Conservation (phyloP, 305 asterid species). For the Fraxinus dipetala region DNA sequence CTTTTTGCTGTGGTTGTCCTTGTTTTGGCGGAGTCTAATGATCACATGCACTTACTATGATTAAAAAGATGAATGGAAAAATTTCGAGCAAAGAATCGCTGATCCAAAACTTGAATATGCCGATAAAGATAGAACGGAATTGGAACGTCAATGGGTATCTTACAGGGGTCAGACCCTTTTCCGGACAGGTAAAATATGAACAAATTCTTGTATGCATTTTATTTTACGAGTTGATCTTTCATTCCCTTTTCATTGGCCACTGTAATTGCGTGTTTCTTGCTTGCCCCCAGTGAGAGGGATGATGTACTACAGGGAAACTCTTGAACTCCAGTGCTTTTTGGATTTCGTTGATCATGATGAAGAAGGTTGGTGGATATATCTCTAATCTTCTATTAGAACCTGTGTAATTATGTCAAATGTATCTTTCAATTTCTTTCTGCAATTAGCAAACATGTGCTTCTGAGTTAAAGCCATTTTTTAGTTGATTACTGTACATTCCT, state of each 20-base stretch:
- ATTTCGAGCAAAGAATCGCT: slow-evolving; percentile 65
- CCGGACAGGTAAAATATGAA: slow-evolving; percentile 68
- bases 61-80: slow-evolving; percentile 77
- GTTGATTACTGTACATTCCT: slow-evolving; percentile 10
- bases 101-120: slow-evolving; percentile 50
- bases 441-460: slow-evolving; percentile 8
- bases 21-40: slow-evolving; percentile 14
- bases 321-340: slow-evolving; percentile 93
- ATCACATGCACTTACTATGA: slow-evolving; percentile 22
- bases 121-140: slow-evolving; percentile 53
- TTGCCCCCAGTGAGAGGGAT: slow-evolving; percentile 83
- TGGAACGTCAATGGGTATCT: slow-evolving; percentile 90
- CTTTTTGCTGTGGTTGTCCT: slow-evolving; percentile 19
- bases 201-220: slow-evolving; percentile 13
- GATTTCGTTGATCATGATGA: slow-evolving; percentile 80
- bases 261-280: slow-evolving; percentile 17
- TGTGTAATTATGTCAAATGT: not conserved
- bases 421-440: slow-evolving; percentile 14
- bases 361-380: slow-evolving; percentile 55
- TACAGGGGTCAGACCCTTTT: slow-evolving; percentile 98
- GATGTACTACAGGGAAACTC: slow-evolving; percentile 95
- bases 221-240: slow-evolving; percentile 3
- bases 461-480: slow-evolving; percentile 14
- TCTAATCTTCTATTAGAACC: slow-evolving; percentile 4
- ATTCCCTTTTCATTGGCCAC: not conserved